A percentile compares a stretch with the other conserved stretches of the same genome.
phyloP scores from a whole-genome alignment of 768 basidiomycete genomes.

The Leucocoprinus leucothites region DNA sequence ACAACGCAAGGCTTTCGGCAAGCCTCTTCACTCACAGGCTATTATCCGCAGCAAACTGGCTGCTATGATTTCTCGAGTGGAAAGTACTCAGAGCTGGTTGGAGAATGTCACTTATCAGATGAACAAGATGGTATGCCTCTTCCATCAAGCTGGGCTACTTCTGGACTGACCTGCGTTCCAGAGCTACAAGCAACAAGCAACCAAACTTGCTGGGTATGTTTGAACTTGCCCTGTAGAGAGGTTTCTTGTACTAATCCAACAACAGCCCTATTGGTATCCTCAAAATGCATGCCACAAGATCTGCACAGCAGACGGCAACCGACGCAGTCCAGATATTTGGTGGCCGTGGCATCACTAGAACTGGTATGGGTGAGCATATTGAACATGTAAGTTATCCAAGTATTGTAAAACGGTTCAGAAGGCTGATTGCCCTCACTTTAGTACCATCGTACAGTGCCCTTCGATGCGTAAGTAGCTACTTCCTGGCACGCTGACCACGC shows the following conservation, averaged over 20 bases:
- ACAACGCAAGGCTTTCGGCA: constrained; percentile 90
- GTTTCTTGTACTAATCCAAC: too few species aligned
- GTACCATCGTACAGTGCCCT: constrained; percentile 66
- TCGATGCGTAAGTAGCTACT: constrained; percentile 47
- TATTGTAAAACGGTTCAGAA: neutral
- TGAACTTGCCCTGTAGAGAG: neutral
- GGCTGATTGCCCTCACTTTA: constrained; percentile 22
- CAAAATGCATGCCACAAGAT: constrained; percentile 64
- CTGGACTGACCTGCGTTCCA: constrained; percentile 15
- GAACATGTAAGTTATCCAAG: constrained; percentile 48
- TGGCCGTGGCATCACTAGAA: constrained; percentile 82
- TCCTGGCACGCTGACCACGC: neutral
- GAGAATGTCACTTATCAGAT: constrained; percentile 86
- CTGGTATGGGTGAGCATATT: constrained; percentile 69
- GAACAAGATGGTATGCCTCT: constrained; percentile 63
- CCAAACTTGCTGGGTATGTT: constrained; percentile 67
- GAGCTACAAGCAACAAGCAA: constrained; percentile 74
- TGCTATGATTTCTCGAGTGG: constrained; percentile 61
- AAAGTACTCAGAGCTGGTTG: constrained; percentile 78
- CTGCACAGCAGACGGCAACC: constrained; percentile 62
- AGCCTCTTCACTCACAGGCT: constrained; percentile 77
- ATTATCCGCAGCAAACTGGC: constrained; percentile 90
- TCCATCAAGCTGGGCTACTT: neutral
- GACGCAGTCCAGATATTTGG: constrained; percentile 85
- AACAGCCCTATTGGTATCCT: constrained; percentile 63